Base-by-base conservation (phyloP, 257 asterid species). In the Ehretia macrophylla region DNA sequence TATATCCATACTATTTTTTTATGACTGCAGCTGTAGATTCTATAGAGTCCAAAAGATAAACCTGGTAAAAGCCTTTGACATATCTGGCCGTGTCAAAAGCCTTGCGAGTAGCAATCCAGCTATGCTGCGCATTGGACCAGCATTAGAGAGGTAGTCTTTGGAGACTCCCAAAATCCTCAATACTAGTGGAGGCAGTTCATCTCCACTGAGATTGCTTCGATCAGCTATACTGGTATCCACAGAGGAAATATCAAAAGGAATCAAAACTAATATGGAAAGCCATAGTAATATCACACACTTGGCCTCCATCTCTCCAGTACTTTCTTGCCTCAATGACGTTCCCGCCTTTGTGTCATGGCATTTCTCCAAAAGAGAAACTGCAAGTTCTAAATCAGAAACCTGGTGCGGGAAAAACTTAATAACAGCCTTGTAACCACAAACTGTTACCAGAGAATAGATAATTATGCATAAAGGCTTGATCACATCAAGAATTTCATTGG, bases 261-360 rank as follows among this genome's bases (percentile, higher is more conserved):
- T 86, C 86, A 92, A 75, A 55, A 92, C 99, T 14, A 92, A 82
- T 70, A 92, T 86, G 50, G 92, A 92, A 54, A 92, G 91, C 99
- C 97, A 92, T 56, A 92, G 82, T 71, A 92, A 83, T 58, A 86
- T 62, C 67, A 86, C 78, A 72, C 97, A 88, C 59, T 86, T 83
- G 48, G 97, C 79, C 68, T 92, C 99, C 97, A 88, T 92, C 85
- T 86, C 97, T 71, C 99, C 99, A 11, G 99, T 88, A 78, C 99
- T 88, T 73, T 92, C 99, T 66, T 92, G 95, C 79, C 99, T 82
- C 75, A 84, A 55, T 50, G 96, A 78, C 35, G 94, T 79, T 53
- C 69, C 91, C 60, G 87, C 68, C 58, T 72, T 75, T 54, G 72
- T 66, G 65, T 67, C 60, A 58, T 86, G 89, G 77, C 95, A 88